Evolutionary conservation across 495 filamentous ascomycete species (phyloP).

Genomic region (Aspergillus baeticus): DNA sequence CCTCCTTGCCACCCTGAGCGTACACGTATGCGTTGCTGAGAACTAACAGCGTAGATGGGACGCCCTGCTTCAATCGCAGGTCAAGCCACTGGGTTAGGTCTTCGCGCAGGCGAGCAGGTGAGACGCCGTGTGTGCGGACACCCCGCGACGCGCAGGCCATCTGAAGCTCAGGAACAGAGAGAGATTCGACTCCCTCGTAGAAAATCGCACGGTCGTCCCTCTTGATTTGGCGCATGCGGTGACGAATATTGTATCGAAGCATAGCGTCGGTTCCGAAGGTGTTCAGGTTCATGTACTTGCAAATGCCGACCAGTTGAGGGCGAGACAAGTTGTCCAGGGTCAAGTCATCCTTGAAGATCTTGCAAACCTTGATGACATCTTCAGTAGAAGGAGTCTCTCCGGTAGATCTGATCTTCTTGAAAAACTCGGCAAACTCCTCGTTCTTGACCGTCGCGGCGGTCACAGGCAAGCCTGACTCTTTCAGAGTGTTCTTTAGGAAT

Average conservation of each 20-base stretch:
- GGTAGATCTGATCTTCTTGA: conserved; percentile 91
- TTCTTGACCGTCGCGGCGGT: conserved; percentile 82
- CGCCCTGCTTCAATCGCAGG: conserved; percentile 84
- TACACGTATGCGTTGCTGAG: conserved; percentile 98
- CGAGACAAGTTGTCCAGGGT: conserved; percentile 96
- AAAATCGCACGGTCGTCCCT: conserved; percentile 92
- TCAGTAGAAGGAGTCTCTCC: conserved; percentile 83
- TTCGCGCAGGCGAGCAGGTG: conserved; percentile 81
- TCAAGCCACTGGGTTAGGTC: conserved; percentile 95
- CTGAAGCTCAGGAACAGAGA: conserved; percentile 92
- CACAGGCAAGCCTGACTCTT: conserved; percentile 88
- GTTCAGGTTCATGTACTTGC: conserved; percentile 97
- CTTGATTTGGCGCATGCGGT: conserved; percentile 99
- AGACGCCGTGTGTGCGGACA: conserved; percentile 87
- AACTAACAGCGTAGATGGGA: conserved; percentile 92
- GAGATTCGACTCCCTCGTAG: conserved; percentile 89
- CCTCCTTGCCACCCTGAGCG: conserved; percentile 76
- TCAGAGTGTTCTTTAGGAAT: conserved; percentile 86
- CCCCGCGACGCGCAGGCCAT: conserved; percentile 86
- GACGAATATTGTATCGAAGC: conserved; percentile 95
- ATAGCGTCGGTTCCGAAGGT: conserved; percentile 95
- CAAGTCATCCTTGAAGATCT: conserved; percentile 98
- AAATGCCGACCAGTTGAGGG: conserved; percentile 95
- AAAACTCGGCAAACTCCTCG: conserved; percentile 96
- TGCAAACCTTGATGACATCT: conserved; percentile 98